Base-by-base conservation (phyloP, 192 early-diverging fungal genomes). In the Coemansia sp. region DNA sequence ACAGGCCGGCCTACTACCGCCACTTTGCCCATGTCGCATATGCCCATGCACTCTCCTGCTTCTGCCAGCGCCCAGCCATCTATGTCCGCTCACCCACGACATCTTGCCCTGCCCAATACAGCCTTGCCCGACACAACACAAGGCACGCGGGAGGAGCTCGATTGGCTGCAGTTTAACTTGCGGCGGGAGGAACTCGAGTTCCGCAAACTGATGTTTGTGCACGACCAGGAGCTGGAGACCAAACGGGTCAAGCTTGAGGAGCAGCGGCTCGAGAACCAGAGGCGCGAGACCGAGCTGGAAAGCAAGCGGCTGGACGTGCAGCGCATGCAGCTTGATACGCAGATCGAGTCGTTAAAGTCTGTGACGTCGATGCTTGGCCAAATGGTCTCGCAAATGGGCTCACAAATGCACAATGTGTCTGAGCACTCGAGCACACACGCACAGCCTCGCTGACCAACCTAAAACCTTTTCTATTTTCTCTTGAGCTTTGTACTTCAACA, bases 161-260 rank as follows among this genome's bases (percentile, higher is more conserved):
- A 80, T 31, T 80, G 77, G 77, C 65, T 80, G 19, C 77, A 80
- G 59, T 64, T 80, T 54, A 80, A 68, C 49, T 11, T 80, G 62
- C 77, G 77, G 4, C 71, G 77, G 16, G 77, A 80, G 48, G 77
- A 80, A 57, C 77, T 80, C 6, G 72, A 73, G 61, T 80, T 80
- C 61, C 71, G 77, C 23, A 74, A 80, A 45, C 57, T 22, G 1
- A 67, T 68, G 55, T 74, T 80, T 67, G 68, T 51, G 1, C 71
- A 74, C 16, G 77, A 80, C 61, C 68, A 73, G 19, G 71, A 66
- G 3, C 61, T 80, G n/a, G 77, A 80, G 43, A 48, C 26, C 23
- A 59, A 71, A 62, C 64, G 77, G 21, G 51, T 74, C 53, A 49
- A 38, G 19, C 51, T 80, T n/a, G 77, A 80, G 54, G 68, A 70